Evolutionary conservation across 495 filamentous ascomycete species (phyloP).

Genomic region (Penicillium herquei): DNA sequence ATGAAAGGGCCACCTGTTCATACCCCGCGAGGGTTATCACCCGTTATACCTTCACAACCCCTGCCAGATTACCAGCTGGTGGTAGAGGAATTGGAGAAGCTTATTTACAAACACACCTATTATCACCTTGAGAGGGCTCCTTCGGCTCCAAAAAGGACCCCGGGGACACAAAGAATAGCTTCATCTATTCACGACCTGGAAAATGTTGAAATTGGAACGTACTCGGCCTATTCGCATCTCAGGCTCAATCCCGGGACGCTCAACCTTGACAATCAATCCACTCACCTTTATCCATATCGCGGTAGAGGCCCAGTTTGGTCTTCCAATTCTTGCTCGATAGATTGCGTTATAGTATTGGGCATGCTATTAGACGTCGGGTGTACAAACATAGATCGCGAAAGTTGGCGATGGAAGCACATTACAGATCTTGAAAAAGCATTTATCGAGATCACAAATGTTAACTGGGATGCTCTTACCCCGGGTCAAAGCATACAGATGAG

Average conservation of each 20-base stretch:
- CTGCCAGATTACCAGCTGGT: too few relatives aligned
- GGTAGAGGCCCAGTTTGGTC: slow-evolving; percentile 32
- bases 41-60: too few relatives aligned
- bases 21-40: too few relatives aligned
- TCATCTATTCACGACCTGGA: slow-evolving; percentile 11
- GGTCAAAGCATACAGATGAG: slow-evolving; percentile 17
- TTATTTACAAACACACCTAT: slow-evolving; percentile 10
- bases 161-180: slow-evolving; percentile 16
- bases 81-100: too few relatives aligned
- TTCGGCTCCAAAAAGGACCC: slow-evolving; percentile 13
- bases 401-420: slow-evolving; percentile 12
- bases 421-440: slow-evolving; percentile 27
- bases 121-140: slow-evolving; percentile 29
- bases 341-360: slow-evolving; percentile 34
- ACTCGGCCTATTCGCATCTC: slow-evolving; percentile 14
- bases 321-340: slow-evolving; percentile 25
- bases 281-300: slow-evolving; percentile 18
- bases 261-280: slow-evolving; percentile 5
- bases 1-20: too few relatives aligned
- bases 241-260: slow-evolving; percentile 10
- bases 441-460: slow-evolving; percentile 30
- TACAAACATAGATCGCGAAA: slow-evolving; percentile 33
- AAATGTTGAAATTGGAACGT: slow-evolving; percentile 15
- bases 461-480: slow-evolving; percentile 31
- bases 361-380: slow-evolving; percentile 39